Evolutionary conservation across 179 eudicot species (phyloP).

Genomic region (Drosera spatulata): DNA sequence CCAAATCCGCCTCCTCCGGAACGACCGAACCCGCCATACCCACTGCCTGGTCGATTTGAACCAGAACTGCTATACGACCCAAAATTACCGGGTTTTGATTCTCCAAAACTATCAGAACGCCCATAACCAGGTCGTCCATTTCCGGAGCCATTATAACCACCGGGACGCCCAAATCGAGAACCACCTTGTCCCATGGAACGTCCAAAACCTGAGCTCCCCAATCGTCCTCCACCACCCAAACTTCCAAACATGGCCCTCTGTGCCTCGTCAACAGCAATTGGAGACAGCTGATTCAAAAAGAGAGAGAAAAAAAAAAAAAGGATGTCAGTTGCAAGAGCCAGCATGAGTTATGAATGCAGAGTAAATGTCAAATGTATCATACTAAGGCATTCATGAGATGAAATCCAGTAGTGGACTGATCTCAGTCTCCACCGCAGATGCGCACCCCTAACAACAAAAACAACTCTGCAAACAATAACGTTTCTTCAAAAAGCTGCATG

Average conservation of each 20-base stretch:
- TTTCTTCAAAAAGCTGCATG: too few species aligned
- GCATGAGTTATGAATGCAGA: neutral
- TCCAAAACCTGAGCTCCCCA: constrained; percentile 37
- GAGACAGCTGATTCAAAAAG: constrained; percentile 49
- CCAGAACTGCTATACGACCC: neutral
- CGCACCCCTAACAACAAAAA: too few species aligned
- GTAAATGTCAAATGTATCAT: neutral
- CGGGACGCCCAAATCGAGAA: constrained; percentile 29
- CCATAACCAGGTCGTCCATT: constrained; percentile 10
- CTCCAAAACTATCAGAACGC: constrained; percentile 1
- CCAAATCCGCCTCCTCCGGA: too few species aligned
- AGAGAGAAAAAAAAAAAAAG: constrained; percentile 3
- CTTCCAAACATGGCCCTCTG: constrained; percentile 33
- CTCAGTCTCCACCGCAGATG: too few species aligned
- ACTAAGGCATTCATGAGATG: too few species aligned
- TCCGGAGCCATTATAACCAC: constrained; percentile 27
- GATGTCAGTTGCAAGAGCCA: too few species aligned
- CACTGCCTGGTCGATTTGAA: constrained; percentile 15
- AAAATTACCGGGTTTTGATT: constrained; percentile 8
- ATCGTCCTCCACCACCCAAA: constrained; percentile 37
- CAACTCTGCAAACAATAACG: too few species aligned
- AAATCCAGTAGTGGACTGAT: too few species aligned
- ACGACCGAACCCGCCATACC: constrained; percentile 10
- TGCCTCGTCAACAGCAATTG: constrained; percentile 51
- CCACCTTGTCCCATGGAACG: constrained; percentile 42